A percentile compares a stretch with the other conserved stretches of the same genome.
Evolutionary conservation across 495 filamentous ascomycete species (phyloP).

Genomic region (Xylaria scruposa): DNA sequence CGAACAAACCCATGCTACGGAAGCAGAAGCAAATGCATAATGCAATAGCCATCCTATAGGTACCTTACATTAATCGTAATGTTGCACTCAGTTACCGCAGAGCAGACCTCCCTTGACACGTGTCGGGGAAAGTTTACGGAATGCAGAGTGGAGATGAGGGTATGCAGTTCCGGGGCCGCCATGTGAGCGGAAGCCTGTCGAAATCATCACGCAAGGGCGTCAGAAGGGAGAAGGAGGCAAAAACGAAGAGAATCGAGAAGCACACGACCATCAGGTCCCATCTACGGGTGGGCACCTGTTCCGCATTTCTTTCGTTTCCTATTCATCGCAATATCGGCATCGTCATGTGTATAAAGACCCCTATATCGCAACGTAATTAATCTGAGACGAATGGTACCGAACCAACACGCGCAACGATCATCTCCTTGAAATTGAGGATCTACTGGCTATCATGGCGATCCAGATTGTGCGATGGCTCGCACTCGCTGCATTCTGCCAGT

Average conservation of each 20-base stretch:
- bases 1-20: neutral
- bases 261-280: conserved; percentile 18
- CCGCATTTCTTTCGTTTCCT: neutral
- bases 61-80: conserved; percentile 19
- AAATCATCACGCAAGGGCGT: conserved; percentile 7
- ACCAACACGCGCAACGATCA: neutral
- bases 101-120: conserved; percentile 16
- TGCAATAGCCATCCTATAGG: neutral
- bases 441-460: conserved; percentile 12
- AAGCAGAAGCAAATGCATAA: conserved; percentile 17
- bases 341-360: conserved; percentile 17
- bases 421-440: neutral
- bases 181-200: conserved; percentile 15
- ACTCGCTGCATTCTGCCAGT: conserved; percentile 31
- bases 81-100: neutral
- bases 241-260: neutral
- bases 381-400: conserved; percentile 19
- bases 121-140: conserved; percentile 9
- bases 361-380: neutral
- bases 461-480: conserved; percentile 19
- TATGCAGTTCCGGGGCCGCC: conserved; percentile 18
- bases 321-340: neutral
- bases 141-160: conserved; percentile 16
- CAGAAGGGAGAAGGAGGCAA: neutral
- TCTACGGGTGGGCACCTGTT: conserved; percentile 1